Evolutionary conservation across 768 basidiomycete genomes (phyloP), one percentile per base, ranked within the genome.

Genomic region (Trametes villosa): DNA sequence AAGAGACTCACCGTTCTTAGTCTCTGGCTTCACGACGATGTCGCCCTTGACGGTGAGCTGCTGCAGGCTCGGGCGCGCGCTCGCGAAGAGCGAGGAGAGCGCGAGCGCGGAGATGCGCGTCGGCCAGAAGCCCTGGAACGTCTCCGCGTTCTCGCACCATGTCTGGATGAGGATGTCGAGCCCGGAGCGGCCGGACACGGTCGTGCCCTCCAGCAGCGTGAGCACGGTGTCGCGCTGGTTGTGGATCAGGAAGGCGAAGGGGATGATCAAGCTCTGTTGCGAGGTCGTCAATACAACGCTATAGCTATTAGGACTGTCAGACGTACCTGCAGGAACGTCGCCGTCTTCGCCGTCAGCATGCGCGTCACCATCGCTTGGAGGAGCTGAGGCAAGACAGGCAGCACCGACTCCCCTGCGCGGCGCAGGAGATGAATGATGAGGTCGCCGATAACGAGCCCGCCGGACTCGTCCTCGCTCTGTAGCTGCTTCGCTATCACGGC

Each of bases 41-140:
- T 98, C 95, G 9, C 96, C 96, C 72, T 95, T 96, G 45, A 98
- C 96, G 27, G 78, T 72, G 13, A 97, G 75, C 34, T 76, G 80
- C 63, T 85, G 83, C 65, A 98, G 66, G 60, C 83, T 85, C 12
- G 86, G 80, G n/a, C 89, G 81, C 54, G 85, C 81, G 6, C 86
- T 83, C 0, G 76, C 75, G 69, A 90, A 89, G 24, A 98, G 79
- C 62, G 90, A 84, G 29, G 84, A 84, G 50, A 99, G 76, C 1
- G 90, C 96, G 55, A 98, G 76, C 38, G 85, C 88, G 73, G 93
- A 95, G 67, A 96, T 83, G 31, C 93, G 86, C 4, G 87, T 85
- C 11, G 93, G 88, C 96, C 96, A 98, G 74, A 89, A 94, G 30
- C 97, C 96, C 70, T 94, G 93, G 82, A 98, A 92, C 5, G 89